A percentile compares a stretch with the other conserved stretches of the same genome.
These are phyloP conservation scores for Pyrenophora teres DNA, from an alignment of 2,329 filamentous ascomycete genomes.

Conservation along the genomic window DNA sequence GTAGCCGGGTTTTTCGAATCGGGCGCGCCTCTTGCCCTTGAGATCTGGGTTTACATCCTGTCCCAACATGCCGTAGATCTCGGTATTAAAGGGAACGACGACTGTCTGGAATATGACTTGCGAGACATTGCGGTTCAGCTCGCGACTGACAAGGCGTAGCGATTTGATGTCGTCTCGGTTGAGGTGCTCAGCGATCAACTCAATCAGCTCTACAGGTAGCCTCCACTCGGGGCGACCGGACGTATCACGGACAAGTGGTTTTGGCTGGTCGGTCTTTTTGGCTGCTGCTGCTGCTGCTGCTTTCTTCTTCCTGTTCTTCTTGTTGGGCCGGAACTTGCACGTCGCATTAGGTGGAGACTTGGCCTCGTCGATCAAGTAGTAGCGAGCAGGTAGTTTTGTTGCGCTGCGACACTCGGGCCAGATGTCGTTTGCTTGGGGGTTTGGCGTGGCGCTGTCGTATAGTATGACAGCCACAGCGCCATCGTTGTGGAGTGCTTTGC, in stretches of 20 bases:
- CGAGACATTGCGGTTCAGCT: slow-evolving; percentile 64
- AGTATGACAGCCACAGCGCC: slow-evolving; percentile 33
- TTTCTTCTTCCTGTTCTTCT: neutral
- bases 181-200: slow-evolving; percentile 60
- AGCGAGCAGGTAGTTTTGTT: slow-evolving; percentile 33
- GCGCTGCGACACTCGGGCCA: slow-evolving; percentile 42
- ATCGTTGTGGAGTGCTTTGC: slow-evolving; percentile 17
- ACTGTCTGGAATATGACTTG: slow-evolving; percentile 64
- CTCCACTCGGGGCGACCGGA: slow-evolving; percentile 46
- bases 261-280: neutral
- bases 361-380: slow-evolving; percentile 23
- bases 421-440: slow-evolving; percentile 40
- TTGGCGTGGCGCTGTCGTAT: slow-evolving; percentile 23
- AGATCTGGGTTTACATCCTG: slow-evolving; percentile 42
- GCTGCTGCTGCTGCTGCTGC: neutral
- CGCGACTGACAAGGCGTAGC: slow-evolving; percentile 65
- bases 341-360: neutral
- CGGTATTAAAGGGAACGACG: slow-evolving; percentile 68
- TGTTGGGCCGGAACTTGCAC: slow-evolving; percentile 1
- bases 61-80: slow-evolving; percentile 63
- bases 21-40: slow-evolving; percentile 45
- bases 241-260: neutral
- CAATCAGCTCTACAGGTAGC: slow-evolving; percentile 67
- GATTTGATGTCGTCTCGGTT: slow-evolving; percentile 63
- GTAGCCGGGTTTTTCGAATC: slow-evolving; percentile 33